These are phyloP conservation scores for Wickerhamomyces strasburgensis DNA, from an alignment of 805 yeast genomes.

Conservation along the genomic window DNA sequence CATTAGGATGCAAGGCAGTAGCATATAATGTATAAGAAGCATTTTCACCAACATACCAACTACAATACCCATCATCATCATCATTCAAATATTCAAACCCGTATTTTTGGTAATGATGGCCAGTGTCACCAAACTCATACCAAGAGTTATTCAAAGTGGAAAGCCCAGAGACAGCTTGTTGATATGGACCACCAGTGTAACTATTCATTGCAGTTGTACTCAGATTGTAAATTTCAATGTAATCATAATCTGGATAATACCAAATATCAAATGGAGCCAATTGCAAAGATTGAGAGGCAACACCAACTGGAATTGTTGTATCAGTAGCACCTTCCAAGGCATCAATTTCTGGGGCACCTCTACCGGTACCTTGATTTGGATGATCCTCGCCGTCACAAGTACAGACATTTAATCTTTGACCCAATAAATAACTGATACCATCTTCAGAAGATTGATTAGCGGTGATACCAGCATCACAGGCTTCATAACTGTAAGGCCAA, in stretches of 20 bases:
- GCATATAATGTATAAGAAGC: constrained; percentile 75
- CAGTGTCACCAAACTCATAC: constrained; percentile 63
- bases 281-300: constrained; percentile 90
- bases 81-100: constrained; percentile 78
- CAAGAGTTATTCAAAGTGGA: constrained; percentile 76
- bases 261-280: constrained; percentile 92
- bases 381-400: constrained; percentile 81
- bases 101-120: constrained; percentile 59
- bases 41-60: constrained; percentile 80
- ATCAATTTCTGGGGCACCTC: constrained; percentile 97
- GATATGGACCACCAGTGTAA: constrained; percentile 89
- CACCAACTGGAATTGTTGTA: constrained; percentile 39
- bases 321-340: constrained; percentile 79
- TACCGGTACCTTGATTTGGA: constrained; percentile 81
- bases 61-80: constrained; percentile 63
- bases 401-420: constrained; percentile 73
- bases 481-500: constrained; percentile 89
- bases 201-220: constrained; percentile 77
- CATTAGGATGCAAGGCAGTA: constrained; percentile 79
- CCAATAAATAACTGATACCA: constrained; percentile 83
- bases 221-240: constrained; percentile 63
- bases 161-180: constrained; percentile 84
- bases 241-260: constrained; percentile 88
- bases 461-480: constrained; percentile 92
- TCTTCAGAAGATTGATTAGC: constrained; percentile 89